Percentiles rank a stretch among this genome's conserved stretches.
These are phyloP conservation scores for Exophiala calicioides DNA, from an alignment of 2,329 filamentous ascomycete genomes.

Conservation along the genomic window DNA sequence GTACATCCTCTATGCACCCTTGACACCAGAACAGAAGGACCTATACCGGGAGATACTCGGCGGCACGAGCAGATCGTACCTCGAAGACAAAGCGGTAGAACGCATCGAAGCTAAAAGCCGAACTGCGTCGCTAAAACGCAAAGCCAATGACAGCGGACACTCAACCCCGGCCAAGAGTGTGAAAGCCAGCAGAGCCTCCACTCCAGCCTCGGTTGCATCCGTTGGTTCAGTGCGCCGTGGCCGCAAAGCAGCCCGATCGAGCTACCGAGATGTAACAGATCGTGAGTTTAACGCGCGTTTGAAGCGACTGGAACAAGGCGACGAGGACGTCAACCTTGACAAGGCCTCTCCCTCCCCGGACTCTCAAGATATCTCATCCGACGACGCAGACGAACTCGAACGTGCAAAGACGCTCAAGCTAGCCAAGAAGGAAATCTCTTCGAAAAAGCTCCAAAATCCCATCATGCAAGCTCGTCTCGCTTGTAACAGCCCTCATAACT, in stretches of 20 bases:
- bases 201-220: constrained; percentile 60
- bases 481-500: constrained; percentile 94
- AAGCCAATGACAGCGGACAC: constrained; percentile 46
- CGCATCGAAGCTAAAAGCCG: constrained; percentile 46
- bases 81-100: constrained; percentile 54
- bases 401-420: constrained; percentile 36
- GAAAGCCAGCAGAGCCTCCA: constrained; percentile 74
- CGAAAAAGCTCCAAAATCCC: constrained; percentile 90
- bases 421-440: constrained; percentile 75
- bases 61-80: constrained; percentile 60
- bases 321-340: constrained; percentile 50
- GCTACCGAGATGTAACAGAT: constrained; percentile 72
- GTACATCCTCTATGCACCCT: constrained; percentile 90
- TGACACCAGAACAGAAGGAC: constrained; percentile 88
- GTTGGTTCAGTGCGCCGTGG: constrained; percentile 54
- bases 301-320: constrained; percentile 49
- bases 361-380: constrained; percentile 14
- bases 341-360: constrained; percentile 25
- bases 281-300: constrained; percentile 77
- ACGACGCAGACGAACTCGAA: constrained; percentile 37
- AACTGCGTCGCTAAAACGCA: constrained; percentile 60
- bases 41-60: constrained; percentile 86
- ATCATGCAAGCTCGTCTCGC: constrained; percentile 88
- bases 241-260: constrained; percentile 51
- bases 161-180: constrained; percentile 66